Evolutionary conservation across 306 rosid genomes (phyloP), one percentile per base, ranked within the genome.

Genomic region (Pyrus betulifolia): DNA sequence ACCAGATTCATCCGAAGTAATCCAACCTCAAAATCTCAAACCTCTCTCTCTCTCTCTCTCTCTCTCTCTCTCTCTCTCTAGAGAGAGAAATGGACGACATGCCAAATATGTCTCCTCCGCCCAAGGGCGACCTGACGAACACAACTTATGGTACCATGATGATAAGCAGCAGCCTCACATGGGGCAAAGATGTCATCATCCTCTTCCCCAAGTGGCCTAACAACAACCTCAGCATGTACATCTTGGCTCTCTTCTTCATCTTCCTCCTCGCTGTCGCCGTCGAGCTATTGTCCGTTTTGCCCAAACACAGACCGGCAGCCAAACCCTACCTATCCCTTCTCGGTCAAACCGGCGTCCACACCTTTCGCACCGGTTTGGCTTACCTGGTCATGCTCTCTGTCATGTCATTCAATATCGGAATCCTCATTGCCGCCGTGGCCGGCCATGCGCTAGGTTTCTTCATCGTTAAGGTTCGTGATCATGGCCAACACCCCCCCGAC

Each of bases 381-480:
- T 92, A 92, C 68, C 67, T 90, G 88, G 86, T 90, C 35, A 89
- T 88, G 96, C 83, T 89, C 28, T 79, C 96, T 1, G 90, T 88
- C n/a, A 90, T 92, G 96, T 89, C 97, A 72, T 89, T 89, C 83
- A 91, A 91, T 33, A 84, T 87, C 0, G 97, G 97, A 6, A 84
- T 91, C 65, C 89, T 91, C 78, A 9, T 91, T 3, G 93, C 81
- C 6, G 95, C 93, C 3, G 81, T 91, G 38, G 78, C 83, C 5
- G 95, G 97, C 25, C 97, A 86, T 63, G 76, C 86, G 12, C 5
- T 76, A 9, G 81, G 84, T 11, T 81, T 76, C 84, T 81, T 76
- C 61, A 68, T 81, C 51, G 31, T 66, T 49, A 76, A 81, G 76
- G 70, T 63, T 67, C 84, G 81, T 68, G 49, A 70, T 25, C 81